Evolutionary conservation across 495 filamentous ascomycete species (phyloP).

Genomic region (Neurospora tetraspora): DNA sequence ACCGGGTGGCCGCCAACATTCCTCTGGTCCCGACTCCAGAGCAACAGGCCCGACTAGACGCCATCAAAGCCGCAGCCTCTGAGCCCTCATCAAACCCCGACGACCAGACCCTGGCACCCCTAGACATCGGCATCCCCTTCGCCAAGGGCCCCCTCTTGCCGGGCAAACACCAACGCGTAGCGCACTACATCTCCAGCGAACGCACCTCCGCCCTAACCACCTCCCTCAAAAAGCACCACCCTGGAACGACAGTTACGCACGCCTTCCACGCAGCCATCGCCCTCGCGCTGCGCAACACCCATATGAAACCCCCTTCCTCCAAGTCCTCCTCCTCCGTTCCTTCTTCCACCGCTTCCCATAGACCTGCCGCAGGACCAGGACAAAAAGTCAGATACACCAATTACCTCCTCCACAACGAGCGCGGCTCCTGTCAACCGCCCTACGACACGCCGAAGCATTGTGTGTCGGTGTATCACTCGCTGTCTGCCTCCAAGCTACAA

Average conservation of each 20-base stretch:
- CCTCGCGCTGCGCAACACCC: slow-evolving; percentile 14
- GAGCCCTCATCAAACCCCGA: not conserved
- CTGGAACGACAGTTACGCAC: slow-evolving; percentile 22
- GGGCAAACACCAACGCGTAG: slow-evolving; percentile 11
- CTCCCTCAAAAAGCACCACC: slow-evolving; percentile 9
- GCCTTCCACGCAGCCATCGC: slow-evolving; percentile 26
- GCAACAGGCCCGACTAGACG: not conserved
- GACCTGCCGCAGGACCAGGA: too few species aligned
- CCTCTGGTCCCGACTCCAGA: not conserved
- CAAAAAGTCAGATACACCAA: slow-evolving; percentile 14
- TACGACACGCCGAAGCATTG: slow-evolving; percentile 19
- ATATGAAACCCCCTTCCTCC: too few species aligned
- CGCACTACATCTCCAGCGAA: slow-evolving; percentile 4
- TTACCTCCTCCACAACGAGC: slow-evolving; percentile 26
- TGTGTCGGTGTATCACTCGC: slow-evolving; percentile 22
- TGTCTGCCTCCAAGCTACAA: slow-evolving; percentile 11
- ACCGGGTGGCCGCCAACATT: slow-evolving; percentile 6
- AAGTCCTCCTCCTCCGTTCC: too few species aligned
- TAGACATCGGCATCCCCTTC: slow-evolving; percentile 1
- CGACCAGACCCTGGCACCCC: not conserved
- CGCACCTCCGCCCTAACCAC: slow-evolving; percentile 10
- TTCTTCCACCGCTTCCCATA: too few species aligned
- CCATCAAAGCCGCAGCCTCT: not conserved
- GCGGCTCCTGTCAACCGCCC: slow-evolving; percentile 14
- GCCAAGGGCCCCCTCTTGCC: not conserved